phyloP scores from a whole-genome alignment of 2,329 filamentous ascomycete species.

The Pseudogymnoascus sp. region DNA sequence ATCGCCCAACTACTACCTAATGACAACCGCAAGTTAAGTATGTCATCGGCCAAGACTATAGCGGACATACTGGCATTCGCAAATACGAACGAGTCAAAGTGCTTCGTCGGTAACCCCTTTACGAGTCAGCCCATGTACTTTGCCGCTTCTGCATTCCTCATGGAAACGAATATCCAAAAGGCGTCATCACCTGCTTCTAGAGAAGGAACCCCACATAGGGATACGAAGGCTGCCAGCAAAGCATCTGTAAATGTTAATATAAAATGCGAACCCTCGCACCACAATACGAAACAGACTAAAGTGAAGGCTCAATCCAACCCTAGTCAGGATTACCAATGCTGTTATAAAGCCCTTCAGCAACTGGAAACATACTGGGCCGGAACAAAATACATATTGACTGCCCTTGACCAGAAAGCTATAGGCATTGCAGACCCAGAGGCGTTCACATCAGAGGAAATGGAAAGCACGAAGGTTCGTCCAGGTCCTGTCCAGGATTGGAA shows the following conservation, averaged over 20 bases:
- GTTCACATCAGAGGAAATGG: constrained; percentile 65
- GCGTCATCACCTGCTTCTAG: constrained; percentile 56
- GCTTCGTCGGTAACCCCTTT: constrained; percentile 80
- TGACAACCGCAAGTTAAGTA: constrained; percentile 54
- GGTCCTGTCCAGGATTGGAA: constrained; percentile 30
- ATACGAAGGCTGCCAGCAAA: constrained; percentile 9
- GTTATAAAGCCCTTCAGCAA: constrained; percentile 73
- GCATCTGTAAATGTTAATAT: constrained; percentile 16
- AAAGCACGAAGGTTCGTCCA: constrained; percentile 51
- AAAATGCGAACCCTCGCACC: constrained; percentile 19
- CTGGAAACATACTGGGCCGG: constrained; percentile 82
- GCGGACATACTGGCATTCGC: constrained; percentile 82
- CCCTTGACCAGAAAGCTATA: constrained; percentile 78
- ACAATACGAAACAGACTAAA: constrained; percentile 20
- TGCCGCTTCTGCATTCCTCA: constrained; percentile 78
- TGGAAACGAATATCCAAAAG: constrained; percentile 67
- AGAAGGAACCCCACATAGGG: constrained; percentile 30
- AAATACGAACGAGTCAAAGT: constrained; percentile 75
- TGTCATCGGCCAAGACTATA: constrained; percentile 65
- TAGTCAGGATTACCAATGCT: constrained; percentile 55
- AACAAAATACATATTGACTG: constrained; percentile 77
- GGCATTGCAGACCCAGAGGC: constrained; percentile 69
- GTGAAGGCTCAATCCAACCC: constrained; percentile 2
- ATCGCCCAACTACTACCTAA: constrained; percentile 69
- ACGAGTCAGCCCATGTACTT: constrained; percentile 89